These are phyloP conservation scores for Globisporangium recalcitrans DNA, from an alignment of 352 stramenopile species.

Conservation along the genomic window DNA sequence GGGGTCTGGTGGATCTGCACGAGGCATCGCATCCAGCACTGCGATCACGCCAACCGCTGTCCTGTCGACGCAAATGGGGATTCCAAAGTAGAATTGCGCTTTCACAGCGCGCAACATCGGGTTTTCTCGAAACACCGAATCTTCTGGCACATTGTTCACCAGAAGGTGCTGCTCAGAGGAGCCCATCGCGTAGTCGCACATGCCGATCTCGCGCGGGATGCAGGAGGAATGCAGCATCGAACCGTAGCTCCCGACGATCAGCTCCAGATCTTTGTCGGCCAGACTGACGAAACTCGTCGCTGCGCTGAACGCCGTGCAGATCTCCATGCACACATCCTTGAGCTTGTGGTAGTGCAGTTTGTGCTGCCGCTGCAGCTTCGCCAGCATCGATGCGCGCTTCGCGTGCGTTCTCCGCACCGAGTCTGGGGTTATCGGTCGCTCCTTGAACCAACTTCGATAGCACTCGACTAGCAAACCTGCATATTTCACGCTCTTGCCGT, in stretches of 20 bases:
- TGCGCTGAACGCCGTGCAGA: constrained; percentile 7
- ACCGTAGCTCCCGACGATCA: constrained; percentile 22
- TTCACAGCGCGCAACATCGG: constrained; percentile 20
- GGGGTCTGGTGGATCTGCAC: not conserved
- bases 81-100: constrained; percentile 22
- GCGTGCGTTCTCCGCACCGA: constrained; percentile 12
- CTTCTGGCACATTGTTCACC: constrained; percentile 4
- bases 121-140: constrained; percentile 20
- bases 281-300: constrained; percentile 21
- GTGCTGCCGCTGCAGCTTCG: constrained; percentile 19
- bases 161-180: constrained; percentile 12
- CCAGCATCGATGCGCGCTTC: constrained; percentile 18
- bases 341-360: constrained; percentile 25
- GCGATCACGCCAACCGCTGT: constrained; percentile 20
- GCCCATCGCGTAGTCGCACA: constrained; percentile 25
- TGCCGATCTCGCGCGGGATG: constrained; percentile 25
- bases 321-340: constrained; percentile 10
- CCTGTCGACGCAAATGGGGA: constrained; percentile 13
- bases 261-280: constrained; percentile 15
- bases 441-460: constrained; percentile 24
- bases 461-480: constrained; percentile 13
- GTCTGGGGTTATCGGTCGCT: not conserved
- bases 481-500: constrained; percentile 20
- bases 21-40: constrained; percentile 16
- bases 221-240: constrained; percentile 25